phyloP scores from a whole-genome alignment of 2,329 filamentous ascomycete genomes.

The Monosporascus sp. region DNA sequence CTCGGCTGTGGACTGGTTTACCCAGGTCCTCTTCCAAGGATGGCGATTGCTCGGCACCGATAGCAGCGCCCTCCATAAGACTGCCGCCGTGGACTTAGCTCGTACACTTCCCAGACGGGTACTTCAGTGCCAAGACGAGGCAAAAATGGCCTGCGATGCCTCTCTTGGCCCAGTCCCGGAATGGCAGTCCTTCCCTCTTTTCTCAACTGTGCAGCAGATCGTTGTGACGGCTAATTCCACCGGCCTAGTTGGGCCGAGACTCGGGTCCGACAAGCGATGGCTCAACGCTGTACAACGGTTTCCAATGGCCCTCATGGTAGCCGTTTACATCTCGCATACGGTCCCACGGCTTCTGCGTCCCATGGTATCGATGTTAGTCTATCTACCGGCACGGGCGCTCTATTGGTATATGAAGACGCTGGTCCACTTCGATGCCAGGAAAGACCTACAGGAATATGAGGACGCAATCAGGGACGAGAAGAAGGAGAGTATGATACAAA shows the following conservation, averaged over 20 bases:
- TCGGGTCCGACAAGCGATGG: slow-evolving; percentile 8
- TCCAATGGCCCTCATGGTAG: slow-evolving; percentile 3
- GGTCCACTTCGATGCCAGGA: too few relatives aligned
- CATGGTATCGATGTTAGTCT: slow-evolving; percentile 2
- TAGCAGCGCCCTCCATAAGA: slow-evolving; percentile 4
- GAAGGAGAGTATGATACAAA: too few relatives aligned
- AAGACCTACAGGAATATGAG: too few relatives aligned
- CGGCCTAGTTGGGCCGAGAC: slow-evolving; percentile 5
- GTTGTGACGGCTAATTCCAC: slow-evolving; percentile 7
- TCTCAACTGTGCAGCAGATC: slow-evolving; percentile 6
- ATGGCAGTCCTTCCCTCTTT: too few relatives aligned
- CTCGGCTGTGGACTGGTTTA: slow-evolving; percentile 9
- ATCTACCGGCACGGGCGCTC: slow-evolving; percentile 4
- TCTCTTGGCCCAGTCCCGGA: too few relatives aligned
- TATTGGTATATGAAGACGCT: too few relatives aligned
- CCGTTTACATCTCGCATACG: slow-evolving; percentile 1
- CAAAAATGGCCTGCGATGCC: too few relatives aligned
- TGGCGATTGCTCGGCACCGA: slow-evolving; percentile 11
- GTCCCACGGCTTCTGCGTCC: slow-evolving; percentile 5
- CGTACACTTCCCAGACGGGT: slow-evolving; percentile 8
- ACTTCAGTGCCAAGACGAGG: slow-evolving; percentile 4
- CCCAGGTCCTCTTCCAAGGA: slow-evolving; percentile 3
- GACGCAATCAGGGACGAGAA: too few relatives aligned
- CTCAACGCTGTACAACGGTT: slow-evolving; percentile 1
- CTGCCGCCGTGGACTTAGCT: slow-evolving; percentile 7